Base-by-base conservation (phyloP, 2,329 filamentous ascomycete species). In the Aspergillus transmontanensis region DNA sequence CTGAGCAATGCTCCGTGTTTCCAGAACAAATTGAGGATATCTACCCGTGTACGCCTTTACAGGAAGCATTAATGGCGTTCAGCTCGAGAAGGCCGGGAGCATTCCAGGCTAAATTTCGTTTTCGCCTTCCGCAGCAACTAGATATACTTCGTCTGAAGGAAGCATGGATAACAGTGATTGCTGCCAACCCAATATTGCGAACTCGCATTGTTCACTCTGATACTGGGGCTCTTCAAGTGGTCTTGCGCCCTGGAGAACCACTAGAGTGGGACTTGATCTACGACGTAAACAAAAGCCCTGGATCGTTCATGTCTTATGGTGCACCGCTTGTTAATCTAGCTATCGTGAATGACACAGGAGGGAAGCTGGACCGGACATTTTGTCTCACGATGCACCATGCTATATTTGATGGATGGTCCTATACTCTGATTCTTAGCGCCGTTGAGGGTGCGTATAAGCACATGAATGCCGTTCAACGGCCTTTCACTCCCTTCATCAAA, bases 401-500 rank as follows among this genome's bases (percentile, higher is more conserved):
- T 12, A 68, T 83, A 4, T 83, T 82, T 61, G 82, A 84, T 68
- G 82, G 80, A 10, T 78, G 74, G 73, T 74, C 72, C 28, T 62
- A 72, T 30, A 67, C 70, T 12, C 60, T 72, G 19, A 65, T 75
- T 43, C 59, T 72, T 12, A 46, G 71, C 5, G 59, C 64, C 50
- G 68, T 73, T 16, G 61, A 68, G 30, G 59, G 61, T 41, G 69
- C 66, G 9, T 72, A 72, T 50, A 50, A 53, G 26, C 58, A 41
- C 6, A 9, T 30, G 12, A 3, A 34, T 14, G 11, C 78, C 26
- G 84, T 84, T 0, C 84, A 86, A 64, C 73, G 76, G n/a, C 73
- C 78, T 12, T 84, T 87, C 69, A 84, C 86, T 65, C 75, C 75
- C 32, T 78, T 85, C 23, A 78, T 87, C 48, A 78, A 83, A 5